phyloP scores from a whole-genome alignment of 2,329 filamentous ascomycete genomes.

The Arthroderma uncinatum region DNA sequence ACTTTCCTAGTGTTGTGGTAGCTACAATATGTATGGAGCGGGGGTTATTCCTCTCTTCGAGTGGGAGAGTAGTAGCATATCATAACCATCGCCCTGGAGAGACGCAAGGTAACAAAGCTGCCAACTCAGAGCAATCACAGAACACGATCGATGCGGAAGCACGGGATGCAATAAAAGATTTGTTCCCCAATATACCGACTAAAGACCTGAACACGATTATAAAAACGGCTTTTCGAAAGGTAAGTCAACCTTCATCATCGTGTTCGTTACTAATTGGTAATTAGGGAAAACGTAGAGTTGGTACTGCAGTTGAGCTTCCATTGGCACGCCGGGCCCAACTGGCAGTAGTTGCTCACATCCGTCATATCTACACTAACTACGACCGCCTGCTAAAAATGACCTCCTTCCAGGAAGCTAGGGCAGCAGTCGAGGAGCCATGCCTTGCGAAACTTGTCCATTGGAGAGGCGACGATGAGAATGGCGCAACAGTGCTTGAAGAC shows the following conservation, averaged over 20 bases:
- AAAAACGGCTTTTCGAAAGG: slow-evolving; percentile 50
- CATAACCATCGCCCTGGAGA: slow-evolving; percentile 22
- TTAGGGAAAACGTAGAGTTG: slow-evolving; percentile 47
- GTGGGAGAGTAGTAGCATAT: slow-evolving; percentile 37
- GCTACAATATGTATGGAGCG: slow-evolving; percentile 43
- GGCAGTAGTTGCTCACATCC: slow-evolving; percentile 51
- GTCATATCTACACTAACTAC: slow-evolving; percentile 52
- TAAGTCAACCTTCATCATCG: slow-evolving; percentile 22
- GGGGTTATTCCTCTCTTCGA: slow-evolving; percentile 36
- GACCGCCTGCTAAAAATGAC: slow-evolving; percentile 45
- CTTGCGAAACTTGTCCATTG: slow-evolving; percentile 50
- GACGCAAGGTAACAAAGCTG: slow-evolving; percentile 14
- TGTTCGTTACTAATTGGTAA: slow-evolving; percentile 16
- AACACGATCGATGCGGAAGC: slow-evolving; percentile 46
- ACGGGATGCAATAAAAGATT: slow-evolving; percentile 47
- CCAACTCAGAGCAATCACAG: slow-evolving; percentile 28
- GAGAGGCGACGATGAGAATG: slow-evolving; percentile 49
- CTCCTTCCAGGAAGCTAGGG: slow-evolving; percentile 45
- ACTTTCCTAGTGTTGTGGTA: slow-evolving; percentile 51
- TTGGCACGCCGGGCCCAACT: slow-evolving; percentile 49
- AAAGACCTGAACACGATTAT: slow-evolving; percentile 48
- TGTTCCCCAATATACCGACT: slow-evolving; percentile 53
- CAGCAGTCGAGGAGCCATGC: slow-evolving; percentile 44
- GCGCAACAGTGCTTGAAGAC: slow-evolving; percentile 45
- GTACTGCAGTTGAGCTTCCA: slow-evolving; percentile 44